Evolutionary conservation across 306 rosid genomes (phyloP), one percentile per base, ranked within the genome.

Genomic region (Prunus mongolica): DNA sequence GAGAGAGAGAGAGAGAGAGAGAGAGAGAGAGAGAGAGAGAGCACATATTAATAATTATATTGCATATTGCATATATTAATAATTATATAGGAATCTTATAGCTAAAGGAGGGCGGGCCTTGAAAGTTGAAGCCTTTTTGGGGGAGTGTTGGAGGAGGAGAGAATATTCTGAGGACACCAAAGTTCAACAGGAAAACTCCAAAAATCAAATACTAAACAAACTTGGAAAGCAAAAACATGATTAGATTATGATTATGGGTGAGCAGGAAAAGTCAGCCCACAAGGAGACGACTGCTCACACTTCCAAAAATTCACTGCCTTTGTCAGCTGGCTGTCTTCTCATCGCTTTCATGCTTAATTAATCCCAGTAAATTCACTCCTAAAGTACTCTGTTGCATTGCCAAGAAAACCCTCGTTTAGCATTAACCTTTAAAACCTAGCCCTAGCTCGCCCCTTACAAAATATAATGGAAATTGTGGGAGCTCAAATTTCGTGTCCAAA

Each of bases 221-320:
- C 87, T 80, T 78, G 79, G 83, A 91, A 87, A 86, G 86, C 83
- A 82, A 57, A 79, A 88, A 83, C 88, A 93, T 93, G 78, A 93
- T 93, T 93, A 87, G 91, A 93, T 87, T 89, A 91, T 93, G 93
- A 93, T 93, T 88, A 93, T 85, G 87, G 86, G 79, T 76, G 70
- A 20, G 84, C 86, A 85, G 90, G 79, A 74, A 81, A 93, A 89
- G 98, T 93, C 97, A 93, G 98, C 98, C 82, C 97, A 80, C 88
- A 89, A 85, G 70, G 73, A 75, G 90, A 91, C 93, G 97, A 86
- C 87, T 81, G 83, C 95, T 87, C 98, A 76, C 69, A 84, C 87
- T 86, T 87, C 98, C 81, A 93, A 91, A 91, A 84, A 93, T 93
- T 91, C 97, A 93, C 97, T 89, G 95, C 83, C 84, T 91, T 93